Percentiles rank a stretch among this genome's conserved stretches.
Conservation (phyloP, 441 rosid species). For the Geranium incanum region DNA sequence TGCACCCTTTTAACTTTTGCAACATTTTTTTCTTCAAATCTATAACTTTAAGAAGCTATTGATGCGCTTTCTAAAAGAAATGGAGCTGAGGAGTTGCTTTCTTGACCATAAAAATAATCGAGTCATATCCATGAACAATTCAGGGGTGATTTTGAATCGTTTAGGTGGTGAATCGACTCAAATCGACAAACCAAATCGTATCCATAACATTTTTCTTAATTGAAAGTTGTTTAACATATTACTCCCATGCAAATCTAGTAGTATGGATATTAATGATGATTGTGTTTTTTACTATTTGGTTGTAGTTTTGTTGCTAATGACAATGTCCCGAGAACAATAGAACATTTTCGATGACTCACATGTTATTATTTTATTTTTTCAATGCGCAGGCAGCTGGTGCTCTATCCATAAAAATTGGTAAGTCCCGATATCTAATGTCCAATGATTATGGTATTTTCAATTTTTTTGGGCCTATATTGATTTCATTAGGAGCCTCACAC, state of each 20-base stretch:
- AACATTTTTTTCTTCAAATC: background rate
- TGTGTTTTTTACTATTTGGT: background rate
- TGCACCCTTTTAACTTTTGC: background rate
- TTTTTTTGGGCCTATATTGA: background rate
- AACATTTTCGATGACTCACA: conserved; percentile 4
- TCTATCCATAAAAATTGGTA: conserved; percentile 83
- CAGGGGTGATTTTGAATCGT: background rate
- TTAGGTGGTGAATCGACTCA: background rate
- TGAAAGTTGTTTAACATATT: background rate
- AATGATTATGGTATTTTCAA: conserved; percentile 9
- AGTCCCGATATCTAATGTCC: conserved; percentile 28
- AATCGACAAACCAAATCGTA: background rate
- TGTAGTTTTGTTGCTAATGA: background rate
- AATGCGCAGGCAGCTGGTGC: conserved; percentile 84
- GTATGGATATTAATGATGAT: background rate
- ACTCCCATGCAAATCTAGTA: background rate
- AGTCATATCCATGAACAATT: background rate
- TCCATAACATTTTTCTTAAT: background rate
- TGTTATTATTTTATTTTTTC: conserved; percentile 13
- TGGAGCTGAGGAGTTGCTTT: background rate
- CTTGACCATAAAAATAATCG: background rate
- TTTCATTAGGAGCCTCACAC: conserved; percentile 6
- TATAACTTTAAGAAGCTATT: background rate
- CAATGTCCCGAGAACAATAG: background rate
- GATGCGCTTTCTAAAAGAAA: background rate